Percentiles rank a stretch among this genome's conserved stretches.
Conservation (phyloP, 2,329 filamentous ascomycete genomes). For the Cladophialophora immunda region DNA sequence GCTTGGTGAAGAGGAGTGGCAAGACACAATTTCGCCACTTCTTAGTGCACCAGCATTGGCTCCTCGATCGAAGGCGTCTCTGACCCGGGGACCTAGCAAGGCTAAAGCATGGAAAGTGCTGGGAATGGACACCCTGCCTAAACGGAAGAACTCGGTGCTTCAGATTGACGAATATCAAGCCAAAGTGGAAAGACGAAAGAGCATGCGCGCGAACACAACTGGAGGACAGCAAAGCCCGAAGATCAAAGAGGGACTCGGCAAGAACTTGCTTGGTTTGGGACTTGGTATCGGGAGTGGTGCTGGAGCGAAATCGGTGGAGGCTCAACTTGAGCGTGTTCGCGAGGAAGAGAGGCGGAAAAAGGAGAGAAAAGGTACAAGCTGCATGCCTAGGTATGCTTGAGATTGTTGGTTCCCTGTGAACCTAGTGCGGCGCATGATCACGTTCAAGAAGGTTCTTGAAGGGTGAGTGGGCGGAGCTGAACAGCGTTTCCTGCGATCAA, state of each 20-base stretch:
- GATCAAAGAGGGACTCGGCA: conserved; percentile 33
- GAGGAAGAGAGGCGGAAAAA: conserved; percentile 34
- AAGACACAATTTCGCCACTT: conserved; percentile 31
- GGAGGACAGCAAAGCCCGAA: conserved; percentile 10
- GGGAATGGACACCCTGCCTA: conserved; percentile 26
- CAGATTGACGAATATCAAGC: conserved; percentile 38
- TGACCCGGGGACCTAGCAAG: conserved; percentile 23
- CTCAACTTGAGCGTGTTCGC: conserved; percentile 29
- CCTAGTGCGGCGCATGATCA: background rate
- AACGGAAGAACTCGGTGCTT: conserved; percentile 34
- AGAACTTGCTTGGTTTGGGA: conserved; percentile 31
- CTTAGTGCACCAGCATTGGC: conserved; percentile 5
- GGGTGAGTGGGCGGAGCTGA: conserved; percentile 60
- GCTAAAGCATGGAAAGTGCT: conserved; percentile 36
- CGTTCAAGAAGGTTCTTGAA: background rate
- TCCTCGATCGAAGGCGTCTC: conserved; percentile 15
- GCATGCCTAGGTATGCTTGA: conserved; percentile 30
- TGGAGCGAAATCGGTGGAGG: conserved; percentile 26
- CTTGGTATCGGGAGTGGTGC: conserved; percentile 27
- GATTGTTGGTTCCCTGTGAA: background rate
- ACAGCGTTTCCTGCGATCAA: conserved; percentile 58
- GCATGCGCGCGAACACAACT: conserved; percentile 27
- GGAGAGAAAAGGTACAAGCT: conserved; percentile 41
- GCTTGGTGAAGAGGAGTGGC: conserved; percentile 27
- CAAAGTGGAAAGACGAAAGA: conserved; percentile 35